These are phyloP conservation scores for Cyclocybe cylindracea DNA, from an alignment of 768 basidiomycete species.

Conservation along the genomic window DNA sequence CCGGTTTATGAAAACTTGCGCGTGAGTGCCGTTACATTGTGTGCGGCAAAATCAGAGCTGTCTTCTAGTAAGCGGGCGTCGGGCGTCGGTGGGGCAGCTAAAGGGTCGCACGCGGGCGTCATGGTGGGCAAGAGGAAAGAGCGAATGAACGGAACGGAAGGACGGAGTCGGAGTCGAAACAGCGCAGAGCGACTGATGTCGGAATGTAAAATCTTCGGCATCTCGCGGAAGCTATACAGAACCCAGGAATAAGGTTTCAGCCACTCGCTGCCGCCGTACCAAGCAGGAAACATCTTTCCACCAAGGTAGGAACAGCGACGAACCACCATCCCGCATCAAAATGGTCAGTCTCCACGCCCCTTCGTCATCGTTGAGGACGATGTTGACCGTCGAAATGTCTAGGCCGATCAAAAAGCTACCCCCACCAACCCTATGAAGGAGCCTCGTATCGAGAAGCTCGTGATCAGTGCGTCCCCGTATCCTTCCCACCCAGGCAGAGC, in stretches of 20 bases:
- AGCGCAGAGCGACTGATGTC: neutral
- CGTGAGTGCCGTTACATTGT: too few species aligned
- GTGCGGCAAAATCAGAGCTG: too few species aligned
- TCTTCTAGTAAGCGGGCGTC: too few species aligned
- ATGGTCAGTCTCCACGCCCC: slow-evolving; percentile 34
- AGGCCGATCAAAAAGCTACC: slow-evolving; percentile 89
- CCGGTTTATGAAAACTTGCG: too few species aligned
- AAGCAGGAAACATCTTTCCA: slow-evolving; percentile 26
- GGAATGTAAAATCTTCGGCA: slow-evolving; percentile 21
- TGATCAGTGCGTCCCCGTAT: slow-evolving; percentile 82
- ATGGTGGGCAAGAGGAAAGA: too few species aligned
- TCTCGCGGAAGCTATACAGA: slow-evolving; percentile 32
- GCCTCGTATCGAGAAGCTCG: slow-evolving; percentile 96
- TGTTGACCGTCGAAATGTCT: slow-evolving; percentile 12
- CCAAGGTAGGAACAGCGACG: slow-evolving; percentile 39
- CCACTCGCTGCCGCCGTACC: slow-evolving; percentile 30
- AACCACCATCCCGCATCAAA: slow-evolving; percentile 38
- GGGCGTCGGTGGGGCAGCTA: too few species aligned
- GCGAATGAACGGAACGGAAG: neutral
- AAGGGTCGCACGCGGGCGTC: too few species aligned
- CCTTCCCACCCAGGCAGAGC: slow-evolving; percentile 4
- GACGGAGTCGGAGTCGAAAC: slow-evolving; percentile 5
- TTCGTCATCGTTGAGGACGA: slow-evolving; percentile 1
- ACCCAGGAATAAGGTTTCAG: slow-evolving; percentile 41
- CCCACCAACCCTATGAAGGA: slow-evolving; percentile 96